Evolutionary conservation across 2,329 filamentous ascomycete genomes (phyloP).

Genomic region (Clonostachys rosea): DNA sequence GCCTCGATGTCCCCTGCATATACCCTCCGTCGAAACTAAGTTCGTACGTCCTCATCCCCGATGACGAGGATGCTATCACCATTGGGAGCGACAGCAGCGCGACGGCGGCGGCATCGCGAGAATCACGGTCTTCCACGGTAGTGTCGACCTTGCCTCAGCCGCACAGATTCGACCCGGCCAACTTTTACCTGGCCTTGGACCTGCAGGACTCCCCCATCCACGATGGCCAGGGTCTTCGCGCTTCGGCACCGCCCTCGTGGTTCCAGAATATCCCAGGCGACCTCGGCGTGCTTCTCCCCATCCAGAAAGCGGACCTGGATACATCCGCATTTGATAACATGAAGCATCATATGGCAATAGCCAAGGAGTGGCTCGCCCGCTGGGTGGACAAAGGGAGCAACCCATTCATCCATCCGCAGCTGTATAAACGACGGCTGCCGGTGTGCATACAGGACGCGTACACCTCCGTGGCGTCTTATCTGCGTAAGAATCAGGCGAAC

Average conservation of each 20-base stretch:
- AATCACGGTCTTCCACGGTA: slow-evolving; percentile 4
- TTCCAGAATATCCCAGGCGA: background rate
- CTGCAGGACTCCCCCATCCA: background rate
- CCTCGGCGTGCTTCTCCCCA: background rate
- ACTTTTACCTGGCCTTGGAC: background rate
- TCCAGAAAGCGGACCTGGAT: background rate
- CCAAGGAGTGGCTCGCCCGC: slow-evolving; percentile 9
- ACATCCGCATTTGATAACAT: background rate
- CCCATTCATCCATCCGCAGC: slow-evolving; percentile 12
- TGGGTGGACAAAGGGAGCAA: slow-evolving; percentile 10
- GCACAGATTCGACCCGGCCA: too few species aligned
- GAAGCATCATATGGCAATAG: background rate
- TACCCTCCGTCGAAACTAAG: slow-evolving; percentile 1
- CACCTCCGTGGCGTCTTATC: slow-evolving; percentile 12
- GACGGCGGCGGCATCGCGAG: background rate
- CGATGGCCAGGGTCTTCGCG: background rate
- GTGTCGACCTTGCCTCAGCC: background rate
- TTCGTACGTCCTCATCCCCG: slow-evolving; percentile 1
- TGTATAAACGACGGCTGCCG: slow-evolving; percentile 11
- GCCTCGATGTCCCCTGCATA: slow-evolving; percentile 6
- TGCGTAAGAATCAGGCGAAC: slow-evolving; percentile 11
- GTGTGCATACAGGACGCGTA: slow-evolving; percentile 10
- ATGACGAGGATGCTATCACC: background rate
- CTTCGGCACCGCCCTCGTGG: background rate
- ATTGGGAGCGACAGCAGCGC: background rate